A percentile compares a stretch with the other conserved stretches of the same genome.
These are phyloP conservation scores for Microcos paniculata DNA, from an alignment of 345 rosid genomes.

Conservation along the genomic window DNA sequence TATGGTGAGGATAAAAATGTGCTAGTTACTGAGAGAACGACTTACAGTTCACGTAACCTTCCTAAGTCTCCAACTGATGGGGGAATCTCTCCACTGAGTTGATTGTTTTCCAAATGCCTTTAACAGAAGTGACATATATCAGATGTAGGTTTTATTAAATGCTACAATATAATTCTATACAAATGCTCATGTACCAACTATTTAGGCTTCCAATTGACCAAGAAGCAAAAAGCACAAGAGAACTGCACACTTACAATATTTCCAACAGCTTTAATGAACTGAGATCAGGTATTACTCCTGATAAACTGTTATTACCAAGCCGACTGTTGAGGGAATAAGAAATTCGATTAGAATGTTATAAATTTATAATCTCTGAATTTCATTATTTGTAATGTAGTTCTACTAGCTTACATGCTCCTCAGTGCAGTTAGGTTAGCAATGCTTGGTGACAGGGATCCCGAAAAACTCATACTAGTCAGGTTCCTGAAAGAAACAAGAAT, in stretches of 20 bases:
- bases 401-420: conserved; percentile 60
- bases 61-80: conserved; percentile 52
- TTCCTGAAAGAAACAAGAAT: conserved; percentile 48
- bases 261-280: conserved; percentile 51
- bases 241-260: conserved; percentile 51
- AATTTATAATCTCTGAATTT: not conserved
- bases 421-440: conserved; percentile 70
- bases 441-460: conserved; percentile 64
- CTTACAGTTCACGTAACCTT: conserved; percentile 74
- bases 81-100: conserved; percentile 62
- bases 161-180: not conserved
- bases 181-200: not conserved
- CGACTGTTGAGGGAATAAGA: conserved; percentile 41
- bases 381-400: conserved; percentile 3
- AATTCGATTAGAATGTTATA: conserved; percentile 19
- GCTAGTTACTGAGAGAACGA: conserved; percentile 19
- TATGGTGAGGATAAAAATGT: not conserved
- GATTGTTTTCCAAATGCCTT: conserved; percentile 87
- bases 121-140: conserved; percentile 17
- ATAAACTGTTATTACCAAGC: conserved; percentile 72
- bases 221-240: conserved; percentile 1
- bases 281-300: conserved; percentile 75
- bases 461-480: conserved; percentile 66
- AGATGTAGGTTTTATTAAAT: conserved; percentile 10
- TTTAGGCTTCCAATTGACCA: conserved; percentile 1